Evolutionary conservation across 805 yeast species (phyloP), one percentile per base, ranked within the genome.

Genomic region (Wickerhamomyces hampshirensis): DNA sequence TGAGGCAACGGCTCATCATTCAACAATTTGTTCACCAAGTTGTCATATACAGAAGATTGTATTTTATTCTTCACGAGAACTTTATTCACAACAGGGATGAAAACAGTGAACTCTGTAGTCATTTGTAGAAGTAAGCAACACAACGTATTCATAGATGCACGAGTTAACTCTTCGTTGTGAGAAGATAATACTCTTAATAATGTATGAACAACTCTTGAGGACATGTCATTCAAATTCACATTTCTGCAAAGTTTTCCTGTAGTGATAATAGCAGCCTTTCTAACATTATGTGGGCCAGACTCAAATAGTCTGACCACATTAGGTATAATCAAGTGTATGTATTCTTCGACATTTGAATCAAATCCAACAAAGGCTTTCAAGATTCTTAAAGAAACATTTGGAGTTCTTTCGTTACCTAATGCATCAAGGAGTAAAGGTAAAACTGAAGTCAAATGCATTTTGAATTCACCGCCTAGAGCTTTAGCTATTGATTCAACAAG

Each of bases 391-490:
- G 91, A 73, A 0, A 84, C 77, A 23, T 77, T 76, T 1, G 70
- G 68, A 0, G 86, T 71, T 39, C 72, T 77, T 40, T 82, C 93
- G 35, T 75, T 76, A 36, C 85, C 94, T 33, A 93, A 66, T 5
- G 86, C 82, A 33, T 80, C 80, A 30, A 93, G 64, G 52, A 93
- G 68, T 28, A 85, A 63, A 0, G 93, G 85, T 28, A 93, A 68
- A 2, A 93, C 75, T 18, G 77, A 77, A 1, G 96, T 84, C 40
- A 93, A 66, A 53, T 82, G 81, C 57, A 80, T 69, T 49, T 87
- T 93, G 65, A 93, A 93, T 53, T 93, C 98, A 6, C 95, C 94
- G 39, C 87, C 95, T 33, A 93, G 65, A 0, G 97, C 88, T 35
- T 73, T 75, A 0, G 96, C 84, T 21, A 93, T 75, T 4, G 88